Evolutionary conservation across 140 eudicot species (phyloP).

Genomic region (Stevia rebaudiana): DNA sequence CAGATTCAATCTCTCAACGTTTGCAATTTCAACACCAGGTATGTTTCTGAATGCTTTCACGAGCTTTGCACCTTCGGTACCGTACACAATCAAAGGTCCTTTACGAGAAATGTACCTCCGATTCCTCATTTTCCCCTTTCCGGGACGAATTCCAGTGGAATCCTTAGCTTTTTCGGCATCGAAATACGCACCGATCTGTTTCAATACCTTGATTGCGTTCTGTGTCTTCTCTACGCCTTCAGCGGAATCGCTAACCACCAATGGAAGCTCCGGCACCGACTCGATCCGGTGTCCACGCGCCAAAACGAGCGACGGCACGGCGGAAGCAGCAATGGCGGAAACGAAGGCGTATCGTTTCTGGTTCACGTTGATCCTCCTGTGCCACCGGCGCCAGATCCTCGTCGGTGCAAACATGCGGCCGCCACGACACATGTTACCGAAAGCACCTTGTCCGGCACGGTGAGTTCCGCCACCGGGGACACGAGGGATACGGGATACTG

Average conservation of each 20-base stretch:
- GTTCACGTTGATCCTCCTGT: conserved; percentile 42
- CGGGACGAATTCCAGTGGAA: conserved; percentile 50
- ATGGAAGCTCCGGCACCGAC: conserved; percentile 52
- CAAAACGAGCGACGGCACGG: conserved; percentile 55
- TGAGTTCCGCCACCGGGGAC: conserved; percentile 80
- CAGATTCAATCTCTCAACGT: conserved; percentile 51
- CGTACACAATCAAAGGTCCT: conserved; percentile 65
- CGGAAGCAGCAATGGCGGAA: conserved; percentile 61
- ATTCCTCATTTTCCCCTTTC: conserved; percentile 68
- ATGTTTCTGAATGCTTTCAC: conserved; percentile 66
- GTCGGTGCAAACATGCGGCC: conserved; percentile 81
- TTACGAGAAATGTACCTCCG: conserved; percentile 53
- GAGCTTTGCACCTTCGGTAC: conserved; percentile 62
- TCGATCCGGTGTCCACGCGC: conserved; percentile 63
- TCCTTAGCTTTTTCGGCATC: conserved; percentile 75
- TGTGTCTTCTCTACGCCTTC: conserved; percentile 27
- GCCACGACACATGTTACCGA: conserved; percentile 83
- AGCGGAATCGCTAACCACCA: conserved; percentile 45
- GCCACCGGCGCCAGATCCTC: conserved; percentile 66
- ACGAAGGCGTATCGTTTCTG: conserved; percentile 62
- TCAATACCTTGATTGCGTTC: conserved; percentile 42
- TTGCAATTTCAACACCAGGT: conserved; percentile 62
- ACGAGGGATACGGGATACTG: conserved; percentile 80
- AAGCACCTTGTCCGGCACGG: conserved; percentile 82
- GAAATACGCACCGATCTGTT: conserved; percentile 48